Evolutionary conservation across 345 rosid species (phyloP), one percentile per base, ranked within the genome.

Genomic region (Salix exigua): DNA sequence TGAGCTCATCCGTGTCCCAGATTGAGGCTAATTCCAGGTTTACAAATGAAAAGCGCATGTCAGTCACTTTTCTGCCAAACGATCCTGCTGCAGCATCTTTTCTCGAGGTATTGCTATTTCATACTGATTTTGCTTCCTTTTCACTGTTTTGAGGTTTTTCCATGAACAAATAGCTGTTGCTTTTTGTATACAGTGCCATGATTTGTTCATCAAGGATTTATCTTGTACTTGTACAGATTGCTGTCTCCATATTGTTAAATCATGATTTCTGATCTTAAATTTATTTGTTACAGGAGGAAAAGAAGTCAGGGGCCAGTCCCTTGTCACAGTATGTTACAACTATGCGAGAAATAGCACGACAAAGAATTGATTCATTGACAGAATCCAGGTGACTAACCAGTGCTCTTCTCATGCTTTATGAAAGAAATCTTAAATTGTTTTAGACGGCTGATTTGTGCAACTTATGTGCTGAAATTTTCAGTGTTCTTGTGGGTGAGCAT

Each of bases 401-500:
- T 33, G 64, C 76, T 25, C 55, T 77, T 70, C 9, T 44, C 77
- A 25, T 26, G 30, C 1, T 26, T 71, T 33, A 21, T 73, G 63
- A 2, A 23, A 51, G 67, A 21, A 50, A 13, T 33, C 17, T 70
- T 66, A 26, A 16, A n/a, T 11, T 66, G 1, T 35, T 17, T 50
- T 13, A 21, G 79, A 35, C 11, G 60, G 67, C 23, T 68, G 70
- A 68, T 26, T 64, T 64, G n/a, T 77, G 60, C 72, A 38, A 35
- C 35, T 48, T 50, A 6, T 73, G 53, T 77, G 42, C 23, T 2
- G 2, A 18, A 66, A 74, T 79, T 79, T 82, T 65, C 89, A 96
- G 99, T 80, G 90, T 96, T 72, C 68, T 91, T 70, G 96, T 96
- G 77, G 99, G 97, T 53, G 97, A 93, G 80, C 82, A 77, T 73